Evolutionary conservation across 139 green algal genomes (phyloP), one percentile per base, ranked within the genome.

Genomic region (Chlorella sp.): DNA sequence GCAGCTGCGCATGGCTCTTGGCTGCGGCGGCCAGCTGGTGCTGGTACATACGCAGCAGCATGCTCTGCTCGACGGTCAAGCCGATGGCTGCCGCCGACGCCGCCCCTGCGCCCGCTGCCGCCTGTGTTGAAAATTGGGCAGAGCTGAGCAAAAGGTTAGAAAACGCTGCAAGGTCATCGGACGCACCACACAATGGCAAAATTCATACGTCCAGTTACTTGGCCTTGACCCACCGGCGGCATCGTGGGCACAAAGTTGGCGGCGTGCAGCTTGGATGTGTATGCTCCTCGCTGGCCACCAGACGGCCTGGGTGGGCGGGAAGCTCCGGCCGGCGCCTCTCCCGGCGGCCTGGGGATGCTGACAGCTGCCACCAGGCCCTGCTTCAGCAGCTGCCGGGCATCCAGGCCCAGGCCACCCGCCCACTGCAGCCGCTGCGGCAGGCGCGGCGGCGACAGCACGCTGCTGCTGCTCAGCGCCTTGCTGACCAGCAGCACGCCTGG

Each of bases 341-440:
- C 39, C 1, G 63, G 28, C 3, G 38, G 26, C 4, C 39, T 39
- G 0, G 78, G 11, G 62, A 21, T 20, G 23, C 55, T 57, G 2
- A 74, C 78, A 12, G 63, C 17, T 3, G 41, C 78, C 28, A 64
- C 17, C 63, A 67, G n/a, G 18, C 78, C 78, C 6, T 83, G 39
- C 28, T 41, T 26, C 39, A 83, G 18, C 28, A 64, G 63, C 63
- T 64, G 39, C 78, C 20, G 11, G 1, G 41, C 9, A 30, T 83
- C 63, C 69, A 75, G 17, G 9, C 39, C 76, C 12, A 7, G 12
- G 0, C 4, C 55, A 5, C 28, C 71, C 70, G 26, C 80, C 68
- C 70, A 74, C 16, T 41, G n/a, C 38, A 86, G 69, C n/a, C 81
- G 69, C 51, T 32, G 55, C 28, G 81, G 81, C 47, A 86, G 81